phyloP scores from a whole-genome alignment of 495 filamentous ascomycete species.

The Haplographium delicatum region DNA sequence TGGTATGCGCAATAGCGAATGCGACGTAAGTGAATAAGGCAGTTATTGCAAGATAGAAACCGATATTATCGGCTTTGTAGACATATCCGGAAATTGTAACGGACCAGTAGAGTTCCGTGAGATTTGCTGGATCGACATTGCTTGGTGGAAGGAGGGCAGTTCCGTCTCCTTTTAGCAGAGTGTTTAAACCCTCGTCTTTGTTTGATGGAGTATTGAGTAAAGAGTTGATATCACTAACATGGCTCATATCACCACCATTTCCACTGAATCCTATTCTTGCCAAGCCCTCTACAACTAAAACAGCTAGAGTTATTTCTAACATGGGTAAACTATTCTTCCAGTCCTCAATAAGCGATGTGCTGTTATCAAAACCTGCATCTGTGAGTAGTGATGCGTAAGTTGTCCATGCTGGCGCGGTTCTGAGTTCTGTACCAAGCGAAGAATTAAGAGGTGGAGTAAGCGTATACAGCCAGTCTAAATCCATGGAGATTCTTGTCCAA shows the following conservation, averaged over 20 bases:
- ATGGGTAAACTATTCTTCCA: background rate
- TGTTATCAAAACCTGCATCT: background rate
- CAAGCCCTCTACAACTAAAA: background rate
- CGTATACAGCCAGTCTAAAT: background rate
- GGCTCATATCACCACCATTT: background rate
- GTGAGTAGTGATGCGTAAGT: background rate
- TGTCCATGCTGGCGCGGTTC: background rate
- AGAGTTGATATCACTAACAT: background rate
- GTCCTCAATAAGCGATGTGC: background rate
- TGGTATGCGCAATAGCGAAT: background rate
- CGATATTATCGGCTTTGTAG: background rate
- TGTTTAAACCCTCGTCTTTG: background rate
- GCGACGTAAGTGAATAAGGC: background rate
- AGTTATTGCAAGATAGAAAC: background rate
- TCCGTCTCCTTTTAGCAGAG: background rate
- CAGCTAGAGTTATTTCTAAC: background rate
- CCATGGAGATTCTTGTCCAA: background rate
- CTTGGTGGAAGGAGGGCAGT: background rate
- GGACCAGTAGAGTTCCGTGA: background rate
- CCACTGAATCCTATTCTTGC: constrained; percentile 3
- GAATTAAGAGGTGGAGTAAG: background rate
- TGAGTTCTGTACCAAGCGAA: background rate
- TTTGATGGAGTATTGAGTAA: background rate
- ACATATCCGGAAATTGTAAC: background rate
- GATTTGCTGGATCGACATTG: background rate